phyloP scores from a whole-genome alignment of 2,329 filamentous ascomycete genomes.

The Aspergillus quadricinctus region DNA sequence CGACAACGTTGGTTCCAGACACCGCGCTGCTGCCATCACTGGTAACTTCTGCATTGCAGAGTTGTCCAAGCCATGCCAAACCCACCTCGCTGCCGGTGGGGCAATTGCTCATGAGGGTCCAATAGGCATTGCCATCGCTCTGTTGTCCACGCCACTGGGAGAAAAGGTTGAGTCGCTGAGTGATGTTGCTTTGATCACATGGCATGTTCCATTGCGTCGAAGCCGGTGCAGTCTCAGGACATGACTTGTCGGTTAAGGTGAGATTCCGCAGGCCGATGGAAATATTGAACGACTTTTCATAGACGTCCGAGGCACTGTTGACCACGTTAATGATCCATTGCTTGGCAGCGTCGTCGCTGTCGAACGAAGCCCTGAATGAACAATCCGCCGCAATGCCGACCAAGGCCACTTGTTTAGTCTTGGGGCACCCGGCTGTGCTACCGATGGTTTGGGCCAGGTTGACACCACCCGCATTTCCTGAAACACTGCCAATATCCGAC shows the following conservation, averaged over 20 bases:
- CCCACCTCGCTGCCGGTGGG: constrained; percentile 80
- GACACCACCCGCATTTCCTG: constrained; percentile 72
- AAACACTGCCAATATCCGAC: constrained; percentile 63
- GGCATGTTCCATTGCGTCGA: constrained; percentile 78
- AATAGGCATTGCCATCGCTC: constrained; percentile 81
- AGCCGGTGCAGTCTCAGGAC: constrained; percentile 63
- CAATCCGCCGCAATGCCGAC: constrained; percentile 93
- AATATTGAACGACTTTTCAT: constrained; percentile 91
- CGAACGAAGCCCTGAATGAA: constrained; percentile 72
- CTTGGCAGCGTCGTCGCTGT: constrained; percentile 59
- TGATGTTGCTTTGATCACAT: constrained; percentile 60
- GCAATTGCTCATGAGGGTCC: constrained; percentile 82
- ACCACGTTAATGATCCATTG: constrained; percentile 77
- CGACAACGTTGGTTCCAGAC: constrained; percentile 83
- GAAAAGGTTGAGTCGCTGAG: constrained; percentile 77
- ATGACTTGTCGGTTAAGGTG: constrained; percentile 69
- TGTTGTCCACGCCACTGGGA: constrained; percentile 80
- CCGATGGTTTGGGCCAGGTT: constrained; percentile 79
- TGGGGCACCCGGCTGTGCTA: constrained; percentile 76
- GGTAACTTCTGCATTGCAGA: constrained; percentile 60
- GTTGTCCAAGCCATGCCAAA: constrained; percentile 86
- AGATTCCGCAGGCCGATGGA: constrained; percentile 85
- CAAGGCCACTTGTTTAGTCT: constrained; percentile 83
- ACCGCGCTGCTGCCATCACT: constrained; percentile 62
- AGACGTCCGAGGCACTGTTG: constrained; percentile 81